Evolutionary conservation across 1,139 yeast species (phyloP).

Genomic region (Nakaseomyces bracarensis): DNA sequence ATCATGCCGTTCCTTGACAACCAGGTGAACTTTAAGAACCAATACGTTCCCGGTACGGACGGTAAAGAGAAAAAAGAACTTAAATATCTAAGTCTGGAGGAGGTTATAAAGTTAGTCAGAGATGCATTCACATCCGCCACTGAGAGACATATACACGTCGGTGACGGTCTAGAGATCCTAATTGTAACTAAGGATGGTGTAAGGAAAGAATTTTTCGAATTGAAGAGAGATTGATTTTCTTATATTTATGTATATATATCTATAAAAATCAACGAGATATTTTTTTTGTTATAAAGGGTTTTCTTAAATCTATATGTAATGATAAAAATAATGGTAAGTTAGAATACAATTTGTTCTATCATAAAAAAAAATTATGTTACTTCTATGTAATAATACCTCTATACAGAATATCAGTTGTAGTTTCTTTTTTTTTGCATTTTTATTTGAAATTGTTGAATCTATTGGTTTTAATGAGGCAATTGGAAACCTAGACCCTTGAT

Average conservation of each 20-base stretch:
- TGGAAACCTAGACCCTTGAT: conserved; percentile 75
- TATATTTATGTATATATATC: background rate
- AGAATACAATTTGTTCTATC: no score
- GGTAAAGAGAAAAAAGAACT: conserved; percentile 55
- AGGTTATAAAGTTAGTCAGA: conserved; percentile 75
- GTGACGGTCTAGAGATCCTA: conserved; percentile 87
- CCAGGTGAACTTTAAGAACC: conserved; percentile 93
- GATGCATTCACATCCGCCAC: conserved; percentile 96
- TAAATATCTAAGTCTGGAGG: conserved; percentile 65
- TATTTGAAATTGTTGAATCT: no score
- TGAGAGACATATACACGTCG: conserved; percentile 96
- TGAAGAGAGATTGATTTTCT: conserved; percentile 66
- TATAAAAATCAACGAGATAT: no score
- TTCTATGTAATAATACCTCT: background rate
- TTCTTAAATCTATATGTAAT: no score
- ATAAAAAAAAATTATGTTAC: background rate
- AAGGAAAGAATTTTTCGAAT: conserved; percentile 69
- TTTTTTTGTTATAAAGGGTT: no score
- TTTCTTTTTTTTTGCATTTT: no score
- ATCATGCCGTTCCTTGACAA: conserved; percentile 97
- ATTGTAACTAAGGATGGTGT: conserved; percentile 93
- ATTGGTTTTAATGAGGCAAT: conserved; percentile 49
- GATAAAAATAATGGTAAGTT: no score
- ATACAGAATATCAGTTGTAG: no score
- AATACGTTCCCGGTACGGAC: conserved; percentile 67